Conservation (phyloP, 2,329 filamentous ascomycete genomes). For the Blastomyces silverae region DNA sequence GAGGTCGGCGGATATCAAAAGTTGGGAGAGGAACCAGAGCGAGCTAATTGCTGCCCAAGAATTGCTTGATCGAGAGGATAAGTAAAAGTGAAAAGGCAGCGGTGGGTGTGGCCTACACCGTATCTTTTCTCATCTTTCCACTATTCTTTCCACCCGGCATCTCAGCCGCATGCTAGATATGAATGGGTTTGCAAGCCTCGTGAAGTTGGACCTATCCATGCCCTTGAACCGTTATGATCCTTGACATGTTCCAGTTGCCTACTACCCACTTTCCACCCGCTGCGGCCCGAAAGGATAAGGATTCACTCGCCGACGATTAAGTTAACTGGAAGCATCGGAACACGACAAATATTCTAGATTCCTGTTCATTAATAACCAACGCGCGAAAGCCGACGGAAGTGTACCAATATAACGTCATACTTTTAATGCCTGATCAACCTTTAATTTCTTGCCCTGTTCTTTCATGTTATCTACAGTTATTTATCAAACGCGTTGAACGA, state of each 20-base stretch:
- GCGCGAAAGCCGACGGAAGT: not conserved
- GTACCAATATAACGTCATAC: conserved; percentile 7
- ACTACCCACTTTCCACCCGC: not conserved
- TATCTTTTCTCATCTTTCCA: not conserved
- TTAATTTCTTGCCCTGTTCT: not conserved
- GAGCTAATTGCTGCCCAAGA: conserved; percentile 40
- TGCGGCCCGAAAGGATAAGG: not conserved
- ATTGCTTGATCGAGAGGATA: conserved; percentile 31
- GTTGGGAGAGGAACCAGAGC: conserved; percentile 31
- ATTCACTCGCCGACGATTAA: not conserved
- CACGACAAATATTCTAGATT: not conserved
- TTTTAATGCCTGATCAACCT: conserved; percentile 1
- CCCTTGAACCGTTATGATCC: not conserved
- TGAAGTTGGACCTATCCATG: not conserved
- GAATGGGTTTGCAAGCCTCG: not conserved
- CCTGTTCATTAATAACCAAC: not conserved
- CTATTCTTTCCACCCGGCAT: not conserved
- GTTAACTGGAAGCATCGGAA: not conserved
- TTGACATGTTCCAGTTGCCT: not conserved
- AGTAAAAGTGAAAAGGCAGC: not conserved
- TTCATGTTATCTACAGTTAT: not conserved
- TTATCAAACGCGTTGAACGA: conserved; percentile 7
- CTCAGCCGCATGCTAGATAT: not conserved
- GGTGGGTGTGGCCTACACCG: not conserved
- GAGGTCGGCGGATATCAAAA: conserved; percentile 28